Evolutionary conservation across 306 rosid species (phyloP).

Genomic region (Psophocarpus tetragonolobus): DNA sequence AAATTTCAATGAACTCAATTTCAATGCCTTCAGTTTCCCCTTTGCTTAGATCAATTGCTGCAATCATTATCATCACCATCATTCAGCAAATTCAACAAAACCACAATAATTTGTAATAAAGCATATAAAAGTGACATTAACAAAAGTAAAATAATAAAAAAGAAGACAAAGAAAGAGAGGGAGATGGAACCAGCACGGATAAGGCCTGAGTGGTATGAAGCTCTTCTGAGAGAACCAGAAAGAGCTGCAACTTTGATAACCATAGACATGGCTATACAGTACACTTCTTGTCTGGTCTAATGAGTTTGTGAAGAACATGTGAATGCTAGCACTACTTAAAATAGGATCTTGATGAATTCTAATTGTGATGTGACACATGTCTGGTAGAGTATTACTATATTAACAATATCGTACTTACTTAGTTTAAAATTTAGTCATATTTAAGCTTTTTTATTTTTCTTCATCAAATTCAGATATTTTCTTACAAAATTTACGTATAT

Average conservation of each 20-base stretch:
- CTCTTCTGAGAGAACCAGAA: constrained; percentile 36
- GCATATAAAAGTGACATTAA: neutral
- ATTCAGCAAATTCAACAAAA: neutral
- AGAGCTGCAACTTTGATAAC: constrained; percentile 24
- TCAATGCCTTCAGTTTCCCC: constrained; percentile 47
- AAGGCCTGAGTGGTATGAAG: constrained; percentile 28
- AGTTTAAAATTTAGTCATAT: too few species aligned
- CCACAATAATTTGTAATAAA: neutral
- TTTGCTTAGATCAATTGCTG: constrained; percentile 65
- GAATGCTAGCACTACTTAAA: neutral
- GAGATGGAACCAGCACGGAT: constrained; percentile 33
- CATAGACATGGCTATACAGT: neutral
- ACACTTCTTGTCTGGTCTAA: neutral
- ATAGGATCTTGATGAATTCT: too few species aligned
- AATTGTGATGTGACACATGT: too few species aligned
- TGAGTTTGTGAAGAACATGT: neutral
- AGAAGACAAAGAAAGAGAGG: neutral
- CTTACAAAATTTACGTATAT: too few species aligned
- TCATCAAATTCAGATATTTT: too few species aligned
- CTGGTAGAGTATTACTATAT: too few species aligned
- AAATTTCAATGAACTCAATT: constrained; percentile 66
- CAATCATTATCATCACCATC: neutral
- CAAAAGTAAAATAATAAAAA: neutral
- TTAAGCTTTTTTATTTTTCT: too few species aligned
- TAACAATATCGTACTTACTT: too few species aligned